Conservation (phyloP, 2,329 filamentous ascomycete genomes). For the Coniochaeta pulveracea region DNA sequence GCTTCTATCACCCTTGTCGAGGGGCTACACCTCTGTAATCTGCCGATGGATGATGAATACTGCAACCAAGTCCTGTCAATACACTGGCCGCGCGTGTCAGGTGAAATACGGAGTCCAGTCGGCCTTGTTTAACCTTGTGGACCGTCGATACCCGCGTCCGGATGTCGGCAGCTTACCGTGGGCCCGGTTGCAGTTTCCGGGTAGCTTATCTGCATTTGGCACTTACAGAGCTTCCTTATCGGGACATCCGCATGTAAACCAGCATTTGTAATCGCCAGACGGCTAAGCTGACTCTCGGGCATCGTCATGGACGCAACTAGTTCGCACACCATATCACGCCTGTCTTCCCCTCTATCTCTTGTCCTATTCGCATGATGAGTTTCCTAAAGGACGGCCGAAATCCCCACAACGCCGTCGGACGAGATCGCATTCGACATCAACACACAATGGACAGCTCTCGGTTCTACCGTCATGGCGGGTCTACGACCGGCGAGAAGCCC, state of each 20-base stretch:
- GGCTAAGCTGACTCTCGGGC: too few species aligned
- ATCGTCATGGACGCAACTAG: too few species aligned
- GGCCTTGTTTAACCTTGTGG: too few species aligned
- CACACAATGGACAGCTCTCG: constrained; percentile 1
- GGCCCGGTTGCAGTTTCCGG: not conserved
- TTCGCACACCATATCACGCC: not conserved
- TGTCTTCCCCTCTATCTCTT: not conserved
- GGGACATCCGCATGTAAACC: not conserved
- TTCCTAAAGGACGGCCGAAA: not conserved
- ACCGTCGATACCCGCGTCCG: too few species aligned
- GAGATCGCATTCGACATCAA: not conserved
- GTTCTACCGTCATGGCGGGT: not conserved
- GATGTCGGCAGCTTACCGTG: not conserved
- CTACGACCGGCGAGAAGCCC: constrained; percentile 16
- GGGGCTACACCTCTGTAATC: too few species aligned
- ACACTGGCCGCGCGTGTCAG: not conserved
- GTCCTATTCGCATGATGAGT: not conserved
- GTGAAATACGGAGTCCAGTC: not conserved
- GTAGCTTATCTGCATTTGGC: not conserved
- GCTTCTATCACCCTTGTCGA: too few species aligned
- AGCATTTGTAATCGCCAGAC: constrained; percentile 1
- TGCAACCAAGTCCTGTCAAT: not conserved
- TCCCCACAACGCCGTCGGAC: not conserved
- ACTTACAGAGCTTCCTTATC: constrained; percentile 2
- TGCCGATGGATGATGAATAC: not conserved